phyloP scores from a whole-genome alignment of 2,329 filamentous ascomycete species.

The Penicillium sp. region DNA sequence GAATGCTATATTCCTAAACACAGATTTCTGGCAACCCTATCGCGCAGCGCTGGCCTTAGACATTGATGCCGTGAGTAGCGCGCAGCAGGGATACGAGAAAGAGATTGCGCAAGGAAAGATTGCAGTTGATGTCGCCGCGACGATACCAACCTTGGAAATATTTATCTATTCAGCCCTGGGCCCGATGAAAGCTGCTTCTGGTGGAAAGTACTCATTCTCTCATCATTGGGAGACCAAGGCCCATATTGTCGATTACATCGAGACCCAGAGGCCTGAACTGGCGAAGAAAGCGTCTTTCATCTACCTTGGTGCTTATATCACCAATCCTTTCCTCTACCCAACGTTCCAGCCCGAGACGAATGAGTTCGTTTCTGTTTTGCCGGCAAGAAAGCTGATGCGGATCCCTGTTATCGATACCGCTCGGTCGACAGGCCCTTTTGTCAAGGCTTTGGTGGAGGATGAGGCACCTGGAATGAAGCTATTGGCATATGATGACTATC shows the following conservation, averaged over 20 bases:
- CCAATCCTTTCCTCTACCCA: constrained; percentile 33
- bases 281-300: constrained; percentile 46
- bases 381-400: constrained; percentile 19
- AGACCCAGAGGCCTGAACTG: constrained; percentile 42
- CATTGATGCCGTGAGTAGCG: not conserved
- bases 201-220: constrained; percentile 47
- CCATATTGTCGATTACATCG: constrained; percentile 48
- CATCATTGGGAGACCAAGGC: constrained; percentile 55
- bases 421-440: constrained; percentile 46
- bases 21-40: constrained; percentile 57
- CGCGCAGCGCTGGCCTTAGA: constrained; percentile 31
- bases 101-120: constrained; percentile 56
- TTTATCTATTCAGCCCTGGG: constrained; percentile 55
- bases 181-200: constrained; percentile 49
- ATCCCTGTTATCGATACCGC: constrained; percentile 45
- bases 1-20: constrained; percentile 55
- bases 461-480: constrained; percentile 44
- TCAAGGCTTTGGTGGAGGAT: constrained; percentile 43
- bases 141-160: constrained; percentile 44
- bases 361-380: constrained; percentile 35
- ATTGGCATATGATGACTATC: constrained; percentile 46
- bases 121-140: constrained; percentile 54
- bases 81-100: constrained; percentile 43
- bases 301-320: constrained; percentile 34
- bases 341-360: constrained; percentile 28